phyloP scores from a whole-genome alignment of 1,284 basidiomycete species.

The Trichosporon sp. region DNA sequence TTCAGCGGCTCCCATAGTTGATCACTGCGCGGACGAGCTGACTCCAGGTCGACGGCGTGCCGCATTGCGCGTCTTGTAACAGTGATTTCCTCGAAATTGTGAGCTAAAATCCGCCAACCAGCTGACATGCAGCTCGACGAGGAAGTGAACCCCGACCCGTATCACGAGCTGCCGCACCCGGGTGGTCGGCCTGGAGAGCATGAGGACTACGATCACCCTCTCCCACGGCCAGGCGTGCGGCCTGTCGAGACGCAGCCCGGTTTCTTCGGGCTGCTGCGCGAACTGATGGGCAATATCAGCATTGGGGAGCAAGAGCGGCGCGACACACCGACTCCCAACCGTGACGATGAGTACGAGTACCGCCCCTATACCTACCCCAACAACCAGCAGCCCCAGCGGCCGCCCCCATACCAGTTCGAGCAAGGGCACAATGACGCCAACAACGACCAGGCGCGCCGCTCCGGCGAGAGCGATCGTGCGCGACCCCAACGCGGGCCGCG shows the following conservation, averaged over 20 bases:
- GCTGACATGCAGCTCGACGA: constrained; percentile 34
- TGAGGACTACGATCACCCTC: constrained; percentile 9
- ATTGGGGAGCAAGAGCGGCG: background rate
- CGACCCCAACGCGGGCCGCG: background rate
- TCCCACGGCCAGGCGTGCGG: constrained; percentile 16
- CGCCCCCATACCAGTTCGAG: background rate
- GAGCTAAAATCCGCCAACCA: background rate
- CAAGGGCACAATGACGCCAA: background rate
- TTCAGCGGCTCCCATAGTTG: too few relatives aligned
- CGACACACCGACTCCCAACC: background rate
- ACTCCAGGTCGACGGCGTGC: constrained; percentile 28
- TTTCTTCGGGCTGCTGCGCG: background rate
- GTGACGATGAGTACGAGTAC: constrained; percentile 6
- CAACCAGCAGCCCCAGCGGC: background rate
- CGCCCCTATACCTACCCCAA: background rate
- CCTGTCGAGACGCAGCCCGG: constrained; percentile 4
- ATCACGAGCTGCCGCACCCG: constrained; percentile 38
- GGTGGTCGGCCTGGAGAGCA: constrained; percentile 15
- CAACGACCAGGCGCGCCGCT: too few relatives aligned
- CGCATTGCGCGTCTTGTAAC: constrained; percentile 42
- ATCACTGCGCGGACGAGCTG: too few relatives aligned
- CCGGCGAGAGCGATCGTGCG: too few relatives aligned
- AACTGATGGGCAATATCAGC: background rate
- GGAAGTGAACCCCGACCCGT: constrained; percentile 43
- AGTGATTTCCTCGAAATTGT: constrained; percentile 47